These are phyloP conservation scores for Mimosa pudica DNA, from an alignment of 306 rosid genomes.

Conservation along the genomic window DNA sequence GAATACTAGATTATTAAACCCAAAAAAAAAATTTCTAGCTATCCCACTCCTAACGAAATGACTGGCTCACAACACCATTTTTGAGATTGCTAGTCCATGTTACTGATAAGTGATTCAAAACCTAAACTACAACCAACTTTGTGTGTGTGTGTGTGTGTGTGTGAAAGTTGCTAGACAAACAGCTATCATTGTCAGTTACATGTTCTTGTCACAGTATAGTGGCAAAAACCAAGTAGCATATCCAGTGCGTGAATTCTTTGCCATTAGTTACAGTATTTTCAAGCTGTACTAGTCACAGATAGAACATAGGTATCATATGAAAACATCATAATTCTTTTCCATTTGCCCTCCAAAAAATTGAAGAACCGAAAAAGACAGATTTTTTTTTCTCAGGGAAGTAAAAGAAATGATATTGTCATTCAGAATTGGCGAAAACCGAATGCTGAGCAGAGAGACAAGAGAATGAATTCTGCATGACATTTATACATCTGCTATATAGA, in stretches of 20 bases:
- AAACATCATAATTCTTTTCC: background rate
- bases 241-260: slow-evolving; percentile 14
- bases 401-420: background rate
- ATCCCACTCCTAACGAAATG: background rate
- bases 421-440: background rate
- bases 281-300: background rate
- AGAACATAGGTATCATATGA: background rate
- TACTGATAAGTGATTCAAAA: background rate
- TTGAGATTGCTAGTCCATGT: background rate
- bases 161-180: background rate
- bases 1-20: background rate
- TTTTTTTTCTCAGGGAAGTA: background rate
- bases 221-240: slow-evolving; percentile 11
- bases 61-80: background rate
- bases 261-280: slow-evolving; percentile 13
- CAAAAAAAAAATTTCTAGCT: background rate
- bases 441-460: background rate
- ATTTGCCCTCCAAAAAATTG: background rate
- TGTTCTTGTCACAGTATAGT: background rate
- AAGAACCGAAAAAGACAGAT: background rate
- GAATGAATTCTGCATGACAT: background rate
- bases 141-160: background rate
- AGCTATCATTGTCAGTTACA: background rate
- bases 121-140: background rate
- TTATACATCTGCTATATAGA: background rate